Evolutionary conservation across 139 green algal genomes (phyloP), one percentile per base, ranked within the genome.

Genomic region (Chlorella sp.): DNA sequence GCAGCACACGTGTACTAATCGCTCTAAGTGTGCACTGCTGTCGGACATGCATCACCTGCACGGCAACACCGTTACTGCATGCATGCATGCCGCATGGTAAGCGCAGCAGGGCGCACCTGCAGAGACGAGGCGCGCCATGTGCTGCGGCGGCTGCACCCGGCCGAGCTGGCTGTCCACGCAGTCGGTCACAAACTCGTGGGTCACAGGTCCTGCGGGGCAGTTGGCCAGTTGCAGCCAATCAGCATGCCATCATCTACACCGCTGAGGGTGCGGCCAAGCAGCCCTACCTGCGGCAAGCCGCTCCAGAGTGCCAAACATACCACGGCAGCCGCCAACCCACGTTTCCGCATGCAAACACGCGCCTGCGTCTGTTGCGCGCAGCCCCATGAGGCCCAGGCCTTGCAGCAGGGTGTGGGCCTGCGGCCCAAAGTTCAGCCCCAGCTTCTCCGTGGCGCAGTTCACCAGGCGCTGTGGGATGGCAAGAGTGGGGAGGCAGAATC

Each of bases 321-420:
- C 64, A 40, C 32, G 64, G 8, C 28, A 2, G 64, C 32, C 6
- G 6, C 8, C 3, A 22, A 46, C 2, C 16, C 68, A n/a, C 32
- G 43, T 48, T 19, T 17, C 2, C 19, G 43, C 36, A 32, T 22
- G 43, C 38, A 74, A 0, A 13, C 36, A 46, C 36, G 1, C 41
- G 24, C n/a, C 72, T 60, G 26, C 41, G 11, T 77, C 38, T 5
- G 24, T 30, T 26, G 72, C 72, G 9, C 41, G 72, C 26, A 30
- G 54, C 5, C 43, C 40, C 72, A 77, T 30, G 26, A 30, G 32
- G 26, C 26, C 26, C 28, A 77, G 72, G 38, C 41, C 41, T 8
- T 56, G 26, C 72, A 77, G 72, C 72, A 77, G 72, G 8, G 72
- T 22, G 41, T 77, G 72, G 20, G 58, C 41, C 28, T 77, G 41